phyloP scores from a whole-genome alignment of 495 filamentous ascomycete genomes.

The Cudoniella acicularis region DNA sequence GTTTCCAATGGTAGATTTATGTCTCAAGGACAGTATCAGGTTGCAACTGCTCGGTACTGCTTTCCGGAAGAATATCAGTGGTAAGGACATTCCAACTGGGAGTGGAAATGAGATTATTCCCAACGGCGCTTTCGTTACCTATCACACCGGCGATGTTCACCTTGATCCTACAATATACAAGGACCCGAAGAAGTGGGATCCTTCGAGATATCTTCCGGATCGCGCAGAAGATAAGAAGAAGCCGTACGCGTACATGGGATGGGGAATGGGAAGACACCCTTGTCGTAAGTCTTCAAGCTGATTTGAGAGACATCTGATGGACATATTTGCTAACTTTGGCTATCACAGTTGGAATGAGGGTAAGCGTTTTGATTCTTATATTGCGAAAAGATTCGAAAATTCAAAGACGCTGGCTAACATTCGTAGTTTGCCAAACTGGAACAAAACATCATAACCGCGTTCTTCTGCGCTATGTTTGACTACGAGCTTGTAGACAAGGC shows the following conservation, averaged over 20 bases:
- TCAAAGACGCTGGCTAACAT: too few species aligned
- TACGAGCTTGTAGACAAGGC: slow-evolving; percentile 24
- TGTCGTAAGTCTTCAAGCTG: slow-evolving; percentile 25
- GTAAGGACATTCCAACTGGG: slow-evolving; percentile 33
- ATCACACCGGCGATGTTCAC: slow-evolving; percentile 34
- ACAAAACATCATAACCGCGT: slow-evolving; percentile 39
- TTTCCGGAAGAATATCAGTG: slow-evolving; percentile 36
- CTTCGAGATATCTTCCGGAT: slow-evolving; percentile 37
- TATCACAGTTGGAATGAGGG: slow-evolving; percentile 31
- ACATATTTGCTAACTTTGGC: neutral
- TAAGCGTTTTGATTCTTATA: slow-evolving; percentile 23
- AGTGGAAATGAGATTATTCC: slow-evolving; percentile 44
- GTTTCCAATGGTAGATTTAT: slow-evolving; percentile 43
- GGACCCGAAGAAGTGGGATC: slow-evolving; percentile 40
- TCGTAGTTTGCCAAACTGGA: slow-evolving; percentile 45
- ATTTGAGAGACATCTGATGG: neutral
- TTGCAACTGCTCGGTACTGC: slow-evolving; percentile 28
- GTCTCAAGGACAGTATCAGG: slow-evolving; percentile 41
- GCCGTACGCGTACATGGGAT: slow-evolving; percentile 36
- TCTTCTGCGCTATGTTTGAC: slow-evolving; percentile 34
- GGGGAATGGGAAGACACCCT: slow-evolving; percentile 42
- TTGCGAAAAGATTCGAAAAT: too few species aligned
- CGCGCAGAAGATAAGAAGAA: slow-evolving; percentile 41
- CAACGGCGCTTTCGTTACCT: slow-evolving; percentile 33
- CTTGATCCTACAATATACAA: slow-evolving; percentile 39